phyloP scores from a whole-genome alignment of 1,284 basidiomycete genomes.

The Trichosporon sp. region DNA sequence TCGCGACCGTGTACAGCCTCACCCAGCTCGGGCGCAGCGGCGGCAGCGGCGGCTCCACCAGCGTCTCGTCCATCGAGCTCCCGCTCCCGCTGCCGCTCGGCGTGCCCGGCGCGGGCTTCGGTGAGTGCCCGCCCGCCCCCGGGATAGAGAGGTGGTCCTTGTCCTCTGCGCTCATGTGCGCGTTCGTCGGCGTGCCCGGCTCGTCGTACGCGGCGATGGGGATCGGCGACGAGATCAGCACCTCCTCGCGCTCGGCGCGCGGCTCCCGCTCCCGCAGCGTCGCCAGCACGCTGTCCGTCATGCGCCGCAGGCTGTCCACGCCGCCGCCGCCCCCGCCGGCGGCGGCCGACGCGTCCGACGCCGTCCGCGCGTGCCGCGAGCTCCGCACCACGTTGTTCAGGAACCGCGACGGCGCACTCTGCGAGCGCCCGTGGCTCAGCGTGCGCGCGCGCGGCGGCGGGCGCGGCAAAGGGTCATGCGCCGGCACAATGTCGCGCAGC shows the following conservation, averaged over 20 bases:
- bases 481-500: not conserved
- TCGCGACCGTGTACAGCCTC: slow-evolving; percentile 64
- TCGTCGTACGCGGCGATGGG: not conserved
- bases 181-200: not conserved
- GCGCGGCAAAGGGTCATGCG: not conserved
- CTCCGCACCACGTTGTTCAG: not conserved
- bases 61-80: not conserved
- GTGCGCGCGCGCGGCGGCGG: not conserved
- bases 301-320: not conserved
- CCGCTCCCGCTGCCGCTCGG: not conserved
- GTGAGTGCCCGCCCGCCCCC: not conserved
- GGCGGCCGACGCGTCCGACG: not conserved
- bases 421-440: not conserved
- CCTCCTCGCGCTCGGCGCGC: not conserved
- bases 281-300: not conserved
- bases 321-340: not conserved
- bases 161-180: not conserved
- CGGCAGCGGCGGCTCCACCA: not conserved
- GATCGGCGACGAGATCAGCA: not conserved
- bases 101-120: not conserved
- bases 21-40: slow-evolving; percentile 55
- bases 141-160: not conserved
- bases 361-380: not conserved
- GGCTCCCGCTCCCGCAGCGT: not conserved
- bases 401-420: not conserved